Conservation (phyloP, 2,329 filamentous ascomycete species). For the Colletotrichum sp. region DNA sequence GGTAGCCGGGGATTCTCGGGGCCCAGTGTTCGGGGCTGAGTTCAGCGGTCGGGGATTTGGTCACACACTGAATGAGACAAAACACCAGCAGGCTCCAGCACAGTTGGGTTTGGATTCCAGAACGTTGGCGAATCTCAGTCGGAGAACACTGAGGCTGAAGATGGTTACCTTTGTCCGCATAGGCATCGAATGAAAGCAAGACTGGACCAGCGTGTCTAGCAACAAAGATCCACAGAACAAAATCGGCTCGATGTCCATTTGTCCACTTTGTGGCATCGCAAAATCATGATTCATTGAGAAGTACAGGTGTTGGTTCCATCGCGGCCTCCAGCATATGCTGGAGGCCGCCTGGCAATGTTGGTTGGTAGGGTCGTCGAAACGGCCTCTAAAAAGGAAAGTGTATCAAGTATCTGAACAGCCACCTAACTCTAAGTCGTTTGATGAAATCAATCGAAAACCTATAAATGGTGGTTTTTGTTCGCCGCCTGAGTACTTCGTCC, state of each 20-base stretch:
- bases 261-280: not conserved
- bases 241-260: fast-evolving
- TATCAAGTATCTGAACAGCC: not conserved
- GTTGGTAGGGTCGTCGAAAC: not conserved
- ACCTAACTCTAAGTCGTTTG: not conserved
- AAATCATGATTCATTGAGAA: not conserved
- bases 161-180: not conserved
- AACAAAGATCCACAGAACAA: not conserved
- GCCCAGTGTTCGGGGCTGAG: not conserved
- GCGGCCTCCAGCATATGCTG: not conserved
- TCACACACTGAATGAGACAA: not conserved
- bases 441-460: not conserved
- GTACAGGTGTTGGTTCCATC: not conserved
- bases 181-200: not conserved
- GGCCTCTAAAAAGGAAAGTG: not conserved
- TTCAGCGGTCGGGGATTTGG: not conserved
- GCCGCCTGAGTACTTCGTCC: not conserved
- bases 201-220: not conserved
- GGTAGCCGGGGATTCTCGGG: not conserved
- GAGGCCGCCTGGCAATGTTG: not conserved
- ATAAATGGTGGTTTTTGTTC: not conserved
- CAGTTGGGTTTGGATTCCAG: not conserved
- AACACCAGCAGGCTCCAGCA: not conserved
- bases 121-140: not conserved
- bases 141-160: not conserved